Percentiles rank a stretch among this genome's conserved stretches.
These are phyloP conservation scores for Beauveria sp. DNA, from an alignment of 2,329 filamentous ascomycete species.

Conservation along the genomic window DNA sequence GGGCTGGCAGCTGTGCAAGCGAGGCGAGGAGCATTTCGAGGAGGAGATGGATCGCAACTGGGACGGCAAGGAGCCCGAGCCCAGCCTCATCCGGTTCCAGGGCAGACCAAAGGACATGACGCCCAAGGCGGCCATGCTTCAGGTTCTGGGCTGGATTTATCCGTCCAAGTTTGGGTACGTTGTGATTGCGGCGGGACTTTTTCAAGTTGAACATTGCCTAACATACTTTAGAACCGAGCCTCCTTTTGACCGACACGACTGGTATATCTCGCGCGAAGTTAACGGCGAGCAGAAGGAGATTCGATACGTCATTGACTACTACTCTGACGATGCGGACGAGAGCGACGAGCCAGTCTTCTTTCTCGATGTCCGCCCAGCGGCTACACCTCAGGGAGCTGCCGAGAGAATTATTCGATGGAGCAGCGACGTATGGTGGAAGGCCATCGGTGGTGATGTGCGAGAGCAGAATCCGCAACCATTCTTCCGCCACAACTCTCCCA, in stretches of 20 bases:
- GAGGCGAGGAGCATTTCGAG: constrained; percentile 58
- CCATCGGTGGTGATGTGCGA: constrained; percentile 62
- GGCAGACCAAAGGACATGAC: constrained; percentile 84
- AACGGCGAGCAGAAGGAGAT: constrained; percentile 67
- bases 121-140: constrained; percentile 80
- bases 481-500: constrained; percentile 19
- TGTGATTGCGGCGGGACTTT: background rate
- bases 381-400: constrained; percentile 70
- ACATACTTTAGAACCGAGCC: constrained; percentile 56
- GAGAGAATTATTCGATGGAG: constrained; percentile 85
- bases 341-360: constrained; percentile 91
- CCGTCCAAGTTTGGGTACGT: constrained; percentile 70
- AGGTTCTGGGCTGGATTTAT: constrained; percentile 70
- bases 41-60: constrained; percentile 40
- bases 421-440: constrained; percentile 89
- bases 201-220: constrained; percentile 10
- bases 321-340: constrained; percentile 76
- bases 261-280: constrained; percentile 74
- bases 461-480: constrained; percentile 34
- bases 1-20: constrained; percentile 67
- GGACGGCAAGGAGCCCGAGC: constrained; percentile 48
- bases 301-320: constrained; percentile 96
- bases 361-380: constrained; percentile 84
- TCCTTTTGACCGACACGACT: constrained; percentile 95
- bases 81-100: constrained; percentile 78